Base-by-base conservation (phyloP, 1,284 basidiomycete genomes). In the Pascua sp. region DNA sequence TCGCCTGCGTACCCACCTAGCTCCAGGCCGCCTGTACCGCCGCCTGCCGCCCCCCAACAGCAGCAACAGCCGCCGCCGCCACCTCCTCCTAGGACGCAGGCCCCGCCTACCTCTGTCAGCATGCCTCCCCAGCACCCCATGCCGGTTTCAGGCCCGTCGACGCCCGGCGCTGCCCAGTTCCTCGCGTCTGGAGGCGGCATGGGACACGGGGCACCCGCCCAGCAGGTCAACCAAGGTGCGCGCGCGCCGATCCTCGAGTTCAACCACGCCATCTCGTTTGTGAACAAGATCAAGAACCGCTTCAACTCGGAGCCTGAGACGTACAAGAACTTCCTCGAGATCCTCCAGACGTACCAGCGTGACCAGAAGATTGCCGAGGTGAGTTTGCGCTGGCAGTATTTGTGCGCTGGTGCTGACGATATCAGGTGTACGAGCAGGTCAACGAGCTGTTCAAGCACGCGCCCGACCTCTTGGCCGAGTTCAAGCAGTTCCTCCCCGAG, bases 321-420 rank as follows among this genome's bases (percentile, higher is more conserved):
- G 46, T 99, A 99, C 82, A 98, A 98, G 80, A 88, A 92, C 71
- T 99, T 99, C 78, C 81, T 99, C 68, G 95, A 98, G 80, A 95
- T 98, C 55, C 79, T 99, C 65, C 96, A 98, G 81, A 90, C 90
- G 38, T 98, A 97, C 78, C 94, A 98, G 77, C 94, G 94, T 74
- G 94, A 98, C 71, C 90, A 91, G 72, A 84, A 85, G 61, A 84
- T 91, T 36, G 87, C 90, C 62, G 92, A 96, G 71, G 93, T 93
- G 72, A 76, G 89, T 80, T 54, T 11, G 24, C 55, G 50, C 16
- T 40, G 42, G 40, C 24, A 32, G 4, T 32, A 32, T 32, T 32
- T 32, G 24, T 32, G 24, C 24, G 38, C 37, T 15, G 18, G 13
- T 18, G 51, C 65, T 69, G 44, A 68, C 49, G 24, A 8, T 15